A percentile compares a stretch with the other conserved stretches of the same genome.
phyloP scores from a whole-genome alignment of 1,139 yeast genomes.

The Blastobotrys proliferans region DNA sequence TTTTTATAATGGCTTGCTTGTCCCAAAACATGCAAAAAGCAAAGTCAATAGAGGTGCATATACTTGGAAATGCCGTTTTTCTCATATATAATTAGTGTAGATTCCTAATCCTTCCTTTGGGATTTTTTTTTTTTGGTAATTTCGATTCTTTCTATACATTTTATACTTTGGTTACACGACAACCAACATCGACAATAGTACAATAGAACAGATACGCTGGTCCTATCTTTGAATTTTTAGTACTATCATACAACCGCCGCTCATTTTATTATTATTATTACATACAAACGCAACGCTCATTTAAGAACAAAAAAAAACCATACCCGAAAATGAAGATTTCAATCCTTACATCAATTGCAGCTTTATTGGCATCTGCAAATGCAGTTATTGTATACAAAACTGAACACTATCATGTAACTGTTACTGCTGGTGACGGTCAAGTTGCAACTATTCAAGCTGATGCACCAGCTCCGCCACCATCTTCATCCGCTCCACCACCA shows the following conservation, averaged over 20 bases:
- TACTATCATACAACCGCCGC: no score
- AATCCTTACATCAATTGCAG: conserved; percentile 13
- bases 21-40: no score
- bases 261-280: background rate
- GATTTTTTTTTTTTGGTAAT: no score
- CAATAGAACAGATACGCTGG: background rate
- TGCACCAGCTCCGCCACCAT: conserved; percentile 12
- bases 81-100: no score
- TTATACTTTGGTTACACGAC: background rate
- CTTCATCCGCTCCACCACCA: conserved; percentile 11
- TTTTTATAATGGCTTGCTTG: no score
- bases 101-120: no score
- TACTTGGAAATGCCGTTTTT: no score
- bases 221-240: no score
- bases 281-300: background rate
- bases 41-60: no score
- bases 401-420: conserved; percentile 24
- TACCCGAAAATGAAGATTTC: conserved; percentile 10
- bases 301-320: background rate
- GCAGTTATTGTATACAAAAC: conserved; percentile 28
- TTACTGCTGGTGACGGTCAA: conserved; percentile 23
- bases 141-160: no score
- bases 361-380: conserved; percentile 12
- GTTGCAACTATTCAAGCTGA: conserved; percentile 15
- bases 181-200: background rate